These are phyloP conservation scores for Saccharomycodes ludwigii DNA, from an alignment of 805 yeast species.

Conservation along the genomic window DNA sequence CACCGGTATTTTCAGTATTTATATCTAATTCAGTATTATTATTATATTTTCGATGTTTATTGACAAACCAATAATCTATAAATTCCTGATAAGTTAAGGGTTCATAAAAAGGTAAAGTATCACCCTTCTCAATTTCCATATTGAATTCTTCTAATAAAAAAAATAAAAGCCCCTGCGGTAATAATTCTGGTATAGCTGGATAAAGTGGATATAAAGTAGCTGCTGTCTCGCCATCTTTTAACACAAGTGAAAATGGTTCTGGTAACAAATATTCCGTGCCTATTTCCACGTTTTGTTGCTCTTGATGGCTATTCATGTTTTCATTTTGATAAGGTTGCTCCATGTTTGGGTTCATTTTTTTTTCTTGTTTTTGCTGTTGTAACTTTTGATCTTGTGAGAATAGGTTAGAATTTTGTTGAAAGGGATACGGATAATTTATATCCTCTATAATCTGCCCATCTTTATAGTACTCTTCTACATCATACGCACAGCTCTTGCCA, in stretches of 20 bases:
- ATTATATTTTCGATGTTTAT: too few relatives aligned
- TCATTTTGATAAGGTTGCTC: conserved; percentile 14
- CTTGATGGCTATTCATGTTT: conserved; percentile 1
- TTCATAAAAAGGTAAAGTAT: conserved; percentile 77
- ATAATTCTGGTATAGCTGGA: conserved; percentile 36
- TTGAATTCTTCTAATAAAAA: conserved; percentile 87
- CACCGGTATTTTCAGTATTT: too few relatives aligned
- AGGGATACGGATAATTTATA: conserved; percentile 3
- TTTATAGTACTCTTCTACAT: conserved; percentile 3
- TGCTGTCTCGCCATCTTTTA: conserved; percentile 81
- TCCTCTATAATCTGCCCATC: conserved; percentile 5
- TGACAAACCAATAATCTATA: conserved; percentile 71
- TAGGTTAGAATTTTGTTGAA: neutral
- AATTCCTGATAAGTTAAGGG: conserved; percentile 66
- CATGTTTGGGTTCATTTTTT: conserved; percentile 3
- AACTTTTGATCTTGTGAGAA: neutral
- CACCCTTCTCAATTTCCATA: conserved; percentile 83
- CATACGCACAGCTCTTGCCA: conserved; percentile 1
- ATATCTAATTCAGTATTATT: too few relatives aligned
- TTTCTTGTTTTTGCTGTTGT: neutral
- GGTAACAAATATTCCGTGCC: conserved; percentile 8
- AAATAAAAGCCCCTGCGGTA: conserved; percentile 69
- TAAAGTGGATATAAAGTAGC: conserved; percentile 87
- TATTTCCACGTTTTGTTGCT: conserved; percentile 5
- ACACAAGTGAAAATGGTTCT: conserved; percentile 60